phyloP scores from a whole-genome alignment of 2,329 filamentous ascomycete genomes.

The Neurospora sp. region DNA sequence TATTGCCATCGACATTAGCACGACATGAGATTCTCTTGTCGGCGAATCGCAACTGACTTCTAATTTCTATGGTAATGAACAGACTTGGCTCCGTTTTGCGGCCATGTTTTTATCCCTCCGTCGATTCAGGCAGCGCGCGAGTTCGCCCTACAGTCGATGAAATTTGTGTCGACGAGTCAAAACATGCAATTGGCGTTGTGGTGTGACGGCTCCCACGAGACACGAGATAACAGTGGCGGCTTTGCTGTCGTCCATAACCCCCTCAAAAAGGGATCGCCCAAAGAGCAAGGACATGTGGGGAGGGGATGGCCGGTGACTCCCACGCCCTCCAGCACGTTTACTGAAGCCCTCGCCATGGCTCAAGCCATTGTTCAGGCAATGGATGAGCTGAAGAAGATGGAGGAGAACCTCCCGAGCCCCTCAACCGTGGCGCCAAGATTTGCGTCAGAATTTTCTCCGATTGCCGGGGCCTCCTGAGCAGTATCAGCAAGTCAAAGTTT shows the following conservation, averaged over 20 bases:
- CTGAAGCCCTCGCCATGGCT: neutral
- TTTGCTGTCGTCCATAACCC: neutral
- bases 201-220: neutral
- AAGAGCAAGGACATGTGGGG: neutral
- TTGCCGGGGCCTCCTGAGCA: neutral
- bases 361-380: neutral
- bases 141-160: neutral
- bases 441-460: neutral
- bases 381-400: neutral
- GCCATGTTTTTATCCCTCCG: neutral
- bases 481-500: neutral
- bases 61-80: too few species aligned
- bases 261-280: too few species aligned
- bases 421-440: neutral
- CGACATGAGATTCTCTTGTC: too few species aligned
- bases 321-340: neutral
- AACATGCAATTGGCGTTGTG: too few species aligned
- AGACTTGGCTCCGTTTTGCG: neutral
- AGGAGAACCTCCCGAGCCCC: neutral
- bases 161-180: too few species aligned
- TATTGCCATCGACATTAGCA: too few species aligned
- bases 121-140: neutral
- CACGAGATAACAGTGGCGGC: neutral
- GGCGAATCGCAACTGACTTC: too few species aligned
- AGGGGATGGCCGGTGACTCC: neutral